A percentile compares a stretch with the other conserved stretches of the same genome.
phyloP scores from a whole-genome alignment of 2,329 filamentous ascomycete genomes.

The Blastomyces silverae region DNA sequence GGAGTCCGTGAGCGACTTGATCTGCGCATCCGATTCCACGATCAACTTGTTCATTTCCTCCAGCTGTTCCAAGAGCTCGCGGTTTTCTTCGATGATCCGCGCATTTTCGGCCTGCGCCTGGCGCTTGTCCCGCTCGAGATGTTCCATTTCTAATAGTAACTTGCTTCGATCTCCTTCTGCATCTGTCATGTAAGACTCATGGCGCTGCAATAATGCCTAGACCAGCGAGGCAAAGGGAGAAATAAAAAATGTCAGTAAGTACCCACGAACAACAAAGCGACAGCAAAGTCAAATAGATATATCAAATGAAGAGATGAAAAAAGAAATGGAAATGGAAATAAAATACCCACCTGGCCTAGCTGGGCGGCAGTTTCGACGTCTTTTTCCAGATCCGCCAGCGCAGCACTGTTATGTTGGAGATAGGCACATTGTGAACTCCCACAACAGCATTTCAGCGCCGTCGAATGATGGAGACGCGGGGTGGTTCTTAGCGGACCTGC shows the following conservation, averaged over 20 bases:
- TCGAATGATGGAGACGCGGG: slow-evolving; percentile 12
- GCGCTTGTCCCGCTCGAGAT: slow-evolving; percentile 66
- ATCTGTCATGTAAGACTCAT: slow-evolving; percentile 91
- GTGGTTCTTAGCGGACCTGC: slow-evolving; percentile 6
- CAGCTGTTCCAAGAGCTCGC: slow-evolving; percentile 70
- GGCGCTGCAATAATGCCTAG: slow-evolving; percentile 79
- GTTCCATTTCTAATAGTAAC: slow-evolving; percentile 65
- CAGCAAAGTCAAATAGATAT: not conserved
- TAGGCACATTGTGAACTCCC: slow-evolving; percentile 71
- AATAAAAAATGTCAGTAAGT: slow-evolving; percentile 22
- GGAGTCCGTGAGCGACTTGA: slow-evolving; percentile 68
- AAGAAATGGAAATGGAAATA: not conserved
- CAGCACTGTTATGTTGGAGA: slow-evolving; percentile 69
- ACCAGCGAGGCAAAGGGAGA: slow-evolving; percentile 19
- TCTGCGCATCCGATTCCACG: slow-evolving; percentile 69
- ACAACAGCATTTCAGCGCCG: slow-evolving; percentile 64
- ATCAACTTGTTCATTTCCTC: slow-evolving; percentile 76
- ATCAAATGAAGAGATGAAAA: not conserved
- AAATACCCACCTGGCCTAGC: slow-evolving; percentile 53
- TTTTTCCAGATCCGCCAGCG: slow-evolving; percentile 74
- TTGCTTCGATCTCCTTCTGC: slow-evolving; percentile 75
- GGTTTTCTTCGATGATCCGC: slow-evolving; percentile 74
- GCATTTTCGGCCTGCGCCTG: slow-evolving; percentile 70
- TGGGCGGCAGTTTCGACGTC: slow-evolving; percentile 81
- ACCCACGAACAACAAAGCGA: not conserved